Evolutionary conservation across 805 yeast genomes (phyloP).

Genomic region (Starmerella riodocensis): DNA sequence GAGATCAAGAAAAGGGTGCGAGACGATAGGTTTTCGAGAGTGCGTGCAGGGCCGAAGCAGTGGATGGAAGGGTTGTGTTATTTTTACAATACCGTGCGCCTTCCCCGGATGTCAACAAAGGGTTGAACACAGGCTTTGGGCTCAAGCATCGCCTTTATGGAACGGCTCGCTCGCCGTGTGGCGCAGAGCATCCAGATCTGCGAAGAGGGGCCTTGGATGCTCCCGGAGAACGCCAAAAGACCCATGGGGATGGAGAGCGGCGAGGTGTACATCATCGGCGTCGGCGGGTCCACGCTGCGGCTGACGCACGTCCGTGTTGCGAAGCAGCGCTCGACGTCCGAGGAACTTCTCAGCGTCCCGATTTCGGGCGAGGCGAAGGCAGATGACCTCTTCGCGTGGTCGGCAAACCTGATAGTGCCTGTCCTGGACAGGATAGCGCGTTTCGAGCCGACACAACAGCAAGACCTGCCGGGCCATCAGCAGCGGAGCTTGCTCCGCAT

Average conservation of each 20-base stretch:
- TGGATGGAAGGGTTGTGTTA: too few species aligned
- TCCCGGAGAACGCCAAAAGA: slow-evolving; percentile 5
- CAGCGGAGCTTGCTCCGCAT: not conserved
- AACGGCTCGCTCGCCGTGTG: slow-evolving; percentile 1
- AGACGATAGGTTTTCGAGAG: too few species aligned
- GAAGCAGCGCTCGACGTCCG: not conserved
- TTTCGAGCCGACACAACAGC: too few species aligned
- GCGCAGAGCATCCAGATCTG: slow-evolving; percentile 1
- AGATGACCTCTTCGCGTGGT: slow-evolving; percentile 15
- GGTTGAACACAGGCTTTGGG: not conserved
- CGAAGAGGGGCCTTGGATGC: slow-evolving; percentile 18
- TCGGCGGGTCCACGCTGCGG: slow-evolving; percentile 22
- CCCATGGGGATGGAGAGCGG: slow-evolving; percentile 13
- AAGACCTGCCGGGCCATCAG: too few species aligned
- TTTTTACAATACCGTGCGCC: not conserved
- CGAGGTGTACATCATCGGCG: slow-evolving; percentile 17
- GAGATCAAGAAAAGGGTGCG: too few species aligned
- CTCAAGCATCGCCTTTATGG: not conserved
- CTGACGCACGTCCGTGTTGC: slow-evolving; percentile 6
- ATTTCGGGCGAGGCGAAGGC: slow-evolving; percentile 10
- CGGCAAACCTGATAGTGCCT: slow-evolving; percentile 10
- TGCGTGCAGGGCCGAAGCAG: too few species aligned
- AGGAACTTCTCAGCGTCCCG: slow-evolving; percentile 1
- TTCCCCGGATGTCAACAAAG: not conserved
- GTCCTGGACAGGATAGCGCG: not conserved